Base-by-base conservation (phyloP, 2,329 filamentous ascomycete species). In the Fusarium sp. region DNA sequence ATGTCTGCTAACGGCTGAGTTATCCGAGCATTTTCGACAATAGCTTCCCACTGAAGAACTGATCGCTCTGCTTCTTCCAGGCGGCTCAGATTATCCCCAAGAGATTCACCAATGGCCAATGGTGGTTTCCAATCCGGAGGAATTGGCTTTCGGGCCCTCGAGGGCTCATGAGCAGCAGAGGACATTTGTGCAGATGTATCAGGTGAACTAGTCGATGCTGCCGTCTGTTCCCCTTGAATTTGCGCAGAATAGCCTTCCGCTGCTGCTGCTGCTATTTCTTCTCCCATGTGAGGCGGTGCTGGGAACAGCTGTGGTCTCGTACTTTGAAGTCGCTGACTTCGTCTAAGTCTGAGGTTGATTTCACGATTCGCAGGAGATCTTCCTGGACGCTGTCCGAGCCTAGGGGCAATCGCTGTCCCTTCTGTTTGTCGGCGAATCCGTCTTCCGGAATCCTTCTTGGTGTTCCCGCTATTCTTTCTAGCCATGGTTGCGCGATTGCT, bases 11-110 rank as follows among this genome's bases (percentile, higher is more conserved):
- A 23, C 10, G 76, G 75, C 32, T 78, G 73, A 15, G 49, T 69
- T 60, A 58, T 46, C 12, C 67, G 75, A 8, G 64, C 43, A 35
- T 76, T 76, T 16, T 68, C 61, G 9, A 78, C 37, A 25, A 78
- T 78, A 15, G 73, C 75, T 43, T 78, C 73, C 76, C 76, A 78
- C 50, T 78, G 76, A 25, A 77, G 49, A 1, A 76, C 70, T 12
- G 58, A 64, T 21, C 76, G 67, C 33, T 77, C 72, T 44, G 76
- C 76, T 46, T 73, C 53, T 47, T 78, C 76, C 15, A 78, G 25
- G 4, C 67, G 67, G 15, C 76, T 78, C 7, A 78, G 44, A 8
- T 77, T 73, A 15, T 74, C 61, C 18, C 76, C 76, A 19, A 78
- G 65, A 19, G 75, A 68, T 9, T 73, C 70, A 0, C 76, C 76